Conservation (phyloP, 2,329 filamentous ascomycete species). For the Colletotrichum camelliae region DNA sequence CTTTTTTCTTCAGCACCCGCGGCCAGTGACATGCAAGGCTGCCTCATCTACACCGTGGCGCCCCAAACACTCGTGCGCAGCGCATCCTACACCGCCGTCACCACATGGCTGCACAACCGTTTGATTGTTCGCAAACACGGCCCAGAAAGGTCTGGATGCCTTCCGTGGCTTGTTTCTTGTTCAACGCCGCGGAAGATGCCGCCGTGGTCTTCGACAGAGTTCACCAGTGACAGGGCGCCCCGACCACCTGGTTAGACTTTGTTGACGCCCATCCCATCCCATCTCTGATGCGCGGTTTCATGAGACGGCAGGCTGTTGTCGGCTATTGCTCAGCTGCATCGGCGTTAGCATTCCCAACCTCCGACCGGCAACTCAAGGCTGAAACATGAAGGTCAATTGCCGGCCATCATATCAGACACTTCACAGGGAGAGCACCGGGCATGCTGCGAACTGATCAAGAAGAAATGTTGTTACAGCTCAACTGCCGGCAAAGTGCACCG, state of each 20-base stretch:
- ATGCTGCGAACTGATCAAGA: not conserved
- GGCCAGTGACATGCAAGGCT: constrained; percentile 8
- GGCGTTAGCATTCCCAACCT: not conserved
- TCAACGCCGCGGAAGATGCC: not conserved
- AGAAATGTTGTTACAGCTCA: not conserved
- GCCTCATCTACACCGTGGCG: not conserved
- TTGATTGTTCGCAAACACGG: not conserved
- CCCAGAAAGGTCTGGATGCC: not conserved
- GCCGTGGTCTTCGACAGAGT: not conserved
- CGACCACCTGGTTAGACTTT: not conserved
- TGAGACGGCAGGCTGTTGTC: not conserved
- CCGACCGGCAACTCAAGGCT: not conserved
- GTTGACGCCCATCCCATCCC: not conserved
- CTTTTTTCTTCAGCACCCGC: constrained; percentile 6
- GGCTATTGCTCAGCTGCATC: not conserved
- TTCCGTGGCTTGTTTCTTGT: not conserved
- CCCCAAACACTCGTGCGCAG: not conserved
- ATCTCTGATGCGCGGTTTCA: not conserved
- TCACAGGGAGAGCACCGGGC: not conserved
- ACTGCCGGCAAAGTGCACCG: not conserved
- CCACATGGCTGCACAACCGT: not conserved
- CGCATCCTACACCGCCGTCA: not conserved
- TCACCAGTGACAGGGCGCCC: not conserved
- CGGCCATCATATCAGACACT: not conserved
- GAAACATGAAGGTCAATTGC: not conserved